Base-by-base conservation (phyloP, 192 early-diverging fungal genomes). In the Dispira parvispora region DNA sequence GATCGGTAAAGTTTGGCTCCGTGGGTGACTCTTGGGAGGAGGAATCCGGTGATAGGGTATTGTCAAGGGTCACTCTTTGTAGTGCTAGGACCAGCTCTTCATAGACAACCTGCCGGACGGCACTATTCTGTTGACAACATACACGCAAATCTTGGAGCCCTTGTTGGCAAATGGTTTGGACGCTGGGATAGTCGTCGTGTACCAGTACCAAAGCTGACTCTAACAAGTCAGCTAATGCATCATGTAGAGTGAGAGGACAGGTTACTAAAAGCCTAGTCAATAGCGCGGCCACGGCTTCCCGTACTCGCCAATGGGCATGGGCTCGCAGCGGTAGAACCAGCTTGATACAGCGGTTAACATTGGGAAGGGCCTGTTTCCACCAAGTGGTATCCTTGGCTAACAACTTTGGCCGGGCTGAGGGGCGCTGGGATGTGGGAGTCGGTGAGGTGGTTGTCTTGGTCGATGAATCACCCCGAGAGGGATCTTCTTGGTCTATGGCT, bases 301-400 rank as follows among this genome's bases (percentile, higher is more conserved):
- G 57, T 18, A 60, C 57, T 12, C 57, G 57, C 57, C 57, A 60
- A 28, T 60, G 57, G 12, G 57, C 25, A 21, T 60, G 57, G 9
- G 10, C 4, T 27, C 38, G 57, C 14, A 60, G 57, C 18, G 14
- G 32, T 43, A 60, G 0, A 42, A 60, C 21, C 32, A 42, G 12
- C 5, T 43, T 14, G 16, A 60, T 16, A 43, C 57, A 42, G 42
- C 11, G 14, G 18, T 27, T 18, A 18, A 60, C 57, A 18, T 43
- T 28, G 12, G 57, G 27, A 28, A 28, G 25, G 42, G 57, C 16
- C 13, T 60, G 57, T 14, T 18, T 11, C 57, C 57, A 60, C 57
- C 57, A 60, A 14, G 25, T 43, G 13, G 32, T 14, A 12, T 27
- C 25, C 57, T 43, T 28, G 12, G 11, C 2, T 14, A 12, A 43